Base-by-base conservation (phyloP, 2,329 filamentous ascomycete species). In the Aspergillus japonicus region DNA sequence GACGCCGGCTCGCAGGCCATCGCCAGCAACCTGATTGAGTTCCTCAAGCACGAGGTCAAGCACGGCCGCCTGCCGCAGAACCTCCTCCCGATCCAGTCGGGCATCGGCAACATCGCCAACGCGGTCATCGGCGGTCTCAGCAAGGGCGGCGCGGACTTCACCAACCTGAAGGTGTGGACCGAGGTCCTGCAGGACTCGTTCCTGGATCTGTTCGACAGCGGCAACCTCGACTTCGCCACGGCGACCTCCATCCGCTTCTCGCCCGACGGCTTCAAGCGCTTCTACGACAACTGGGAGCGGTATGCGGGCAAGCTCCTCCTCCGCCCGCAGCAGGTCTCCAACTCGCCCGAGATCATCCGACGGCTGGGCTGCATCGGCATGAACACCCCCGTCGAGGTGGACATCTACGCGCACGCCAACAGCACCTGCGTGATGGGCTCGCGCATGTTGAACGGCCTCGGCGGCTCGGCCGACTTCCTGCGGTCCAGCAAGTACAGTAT, bases 321-420 rank as follows among this genome's bases (percentile, higher is more conserved):
- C 51, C 90, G 92, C 63, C 88, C 88, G n/a, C 92, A 96, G 80
- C 86, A 90, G 73, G 90, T 96, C 10, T 93, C 89, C 71, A 96
- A 96, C 83, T 89, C 88, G 2, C 92, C 92, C 61, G 92, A 96
- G 78, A 92, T 96, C 78, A 96, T 96, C 80, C 87, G 91, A 57
- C 86, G 92, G 26, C 82, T 96, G 1, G 92, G 92, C 62, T 88
- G 92, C 66, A 96, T 96, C 68, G 92, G 91, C 74, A 96, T 96
- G 92, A 96, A 96, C 83, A 96, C 92, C 0, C 92, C 92, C 23
- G 91, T 96, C 50, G 92, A 96, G 78, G 92, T 96, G 16, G 92
- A 96, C 78, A 96, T 96, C 71, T 96, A 96, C 79, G 92, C 92
- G 2, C 92, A 96, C 79, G 92, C 92, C 69, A 96, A 96, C 85